A percentile compares a stretch with the other conserved stretches of the same genome.
phyloP scores from a whole-genome alignment of 495 filamentous ascomycete genomes.

The Pseudoneurospora amorphoporcata region DNA sequence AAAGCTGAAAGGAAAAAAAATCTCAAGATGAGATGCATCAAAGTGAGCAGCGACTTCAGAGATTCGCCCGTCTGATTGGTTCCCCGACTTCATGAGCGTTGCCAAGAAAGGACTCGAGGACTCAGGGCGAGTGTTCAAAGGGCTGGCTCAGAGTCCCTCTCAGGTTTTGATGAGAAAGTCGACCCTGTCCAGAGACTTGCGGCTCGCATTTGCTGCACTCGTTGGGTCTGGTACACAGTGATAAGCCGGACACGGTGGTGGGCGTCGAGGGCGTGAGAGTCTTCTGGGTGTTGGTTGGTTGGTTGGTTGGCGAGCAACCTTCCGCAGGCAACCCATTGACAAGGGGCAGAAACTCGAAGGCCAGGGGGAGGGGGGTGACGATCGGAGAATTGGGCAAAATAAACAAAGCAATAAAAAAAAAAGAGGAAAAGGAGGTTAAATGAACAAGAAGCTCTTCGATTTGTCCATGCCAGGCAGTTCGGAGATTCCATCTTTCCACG shows the following conservation, averaged over 20 bases:
- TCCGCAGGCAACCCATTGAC: not conserved
- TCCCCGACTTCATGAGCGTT: not conserved
- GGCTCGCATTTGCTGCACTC: not conserved
- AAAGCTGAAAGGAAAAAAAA: not conserved
- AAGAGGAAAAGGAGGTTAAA: not conserved
- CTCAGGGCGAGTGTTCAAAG: not conserved
- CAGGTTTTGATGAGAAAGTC: not conserved
- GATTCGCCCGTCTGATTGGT: not conserved
- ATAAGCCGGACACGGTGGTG: not conserved
- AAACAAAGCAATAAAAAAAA: not conserved
- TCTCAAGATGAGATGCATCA: not conserved
- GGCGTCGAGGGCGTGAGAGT: not conserved
- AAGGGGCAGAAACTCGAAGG: not conserved
- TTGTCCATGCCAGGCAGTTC: not conserved
- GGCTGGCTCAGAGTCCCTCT: not conserved
- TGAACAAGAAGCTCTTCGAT: not conserved
- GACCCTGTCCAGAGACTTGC: not conserved
- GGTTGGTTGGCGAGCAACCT: not conserved
- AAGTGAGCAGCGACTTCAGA: not conserved
- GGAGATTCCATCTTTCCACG: not conserved
- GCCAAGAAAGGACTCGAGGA: not conserved
- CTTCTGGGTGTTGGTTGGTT: not conserved
- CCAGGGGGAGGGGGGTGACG: not conserved
- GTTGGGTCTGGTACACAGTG: not conserved
- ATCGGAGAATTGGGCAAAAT: not conserved